Conservation (phyloP, 148 eudicot species). For the Silene latifolia region DNA sequence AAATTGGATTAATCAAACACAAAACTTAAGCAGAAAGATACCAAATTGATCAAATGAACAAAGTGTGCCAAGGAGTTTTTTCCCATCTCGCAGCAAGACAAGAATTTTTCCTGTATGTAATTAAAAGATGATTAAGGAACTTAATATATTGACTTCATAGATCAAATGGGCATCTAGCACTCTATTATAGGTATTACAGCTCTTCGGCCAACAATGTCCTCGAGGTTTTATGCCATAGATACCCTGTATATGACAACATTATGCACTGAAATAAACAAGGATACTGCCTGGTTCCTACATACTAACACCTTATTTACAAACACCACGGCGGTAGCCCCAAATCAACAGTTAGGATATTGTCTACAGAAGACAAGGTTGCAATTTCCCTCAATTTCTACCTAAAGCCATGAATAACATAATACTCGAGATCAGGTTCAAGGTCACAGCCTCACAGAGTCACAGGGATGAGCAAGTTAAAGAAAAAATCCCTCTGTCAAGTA, state of each 20-base stretch:
- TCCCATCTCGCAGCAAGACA: conserved; percentile 88
- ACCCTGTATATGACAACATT: too few relatives aligned
- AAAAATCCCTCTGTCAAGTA: neutral
- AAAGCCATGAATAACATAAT: neutral
- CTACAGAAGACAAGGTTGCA: too few relatives aligned
- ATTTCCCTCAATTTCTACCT: too few relatives aligned
- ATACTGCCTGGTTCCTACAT: neutral
- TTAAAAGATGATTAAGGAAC: neutral
- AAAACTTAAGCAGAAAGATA: conserved; percentile 28
- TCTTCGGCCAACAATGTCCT: too few relatives aligned
- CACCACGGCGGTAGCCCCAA: neutral
- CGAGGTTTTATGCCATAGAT: too few relatives aligned
- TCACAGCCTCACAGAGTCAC: too few relatives aligned
- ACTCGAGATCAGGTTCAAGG: neutral
- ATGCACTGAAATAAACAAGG: neutral
- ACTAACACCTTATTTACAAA: neutral
- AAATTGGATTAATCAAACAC: neutral
- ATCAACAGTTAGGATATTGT: neutral
- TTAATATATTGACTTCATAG: too few relatives aligned
- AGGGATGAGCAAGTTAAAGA: neutral
- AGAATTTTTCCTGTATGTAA: conserved; percentile 75
- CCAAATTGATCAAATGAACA: conserved; percentile 99
- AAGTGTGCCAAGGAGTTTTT: conserved; percentile 88
- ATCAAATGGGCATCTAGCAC: too few relatives aligned
- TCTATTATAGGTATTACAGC: too few relatives aligned